phyloP scores from a whole-genome alignment of 1,284 basidiomycete genomes.

The Irpex sp. region DNA sequence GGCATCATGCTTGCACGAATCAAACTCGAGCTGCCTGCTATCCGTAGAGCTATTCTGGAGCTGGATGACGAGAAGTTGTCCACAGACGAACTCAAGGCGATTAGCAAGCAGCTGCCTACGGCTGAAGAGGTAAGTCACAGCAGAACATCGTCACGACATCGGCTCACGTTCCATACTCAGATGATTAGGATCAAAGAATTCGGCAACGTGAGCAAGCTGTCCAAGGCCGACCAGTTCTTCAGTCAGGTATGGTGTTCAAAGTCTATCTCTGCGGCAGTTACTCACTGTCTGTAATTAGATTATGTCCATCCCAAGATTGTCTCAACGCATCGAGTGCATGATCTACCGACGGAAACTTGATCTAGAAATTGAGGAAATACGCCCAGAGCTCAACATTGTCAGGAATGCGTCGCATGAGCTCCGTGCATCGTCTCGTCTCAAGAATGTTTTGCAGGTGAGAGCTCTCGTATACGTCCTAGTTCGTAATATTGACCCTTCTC shows the following conservation, averaged over 20 bases:
- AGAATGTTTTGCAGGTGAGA: conserved; percentile 64
- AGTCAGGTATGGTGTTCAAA: conserved; percentile 47
- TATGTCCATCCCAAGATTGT: conserved; percentile 72
- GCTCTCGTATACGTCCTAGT: conserved; percentile 1
- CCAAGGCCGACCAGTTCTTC: conserved; percentile 86
- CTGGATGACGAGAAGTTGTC: conserved; percentile 64
- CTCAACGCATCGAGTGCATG: conserved; percentile 77
- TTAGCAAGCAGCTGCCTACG: conserved; percentile 74
- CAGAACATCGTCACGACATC: not conserved
- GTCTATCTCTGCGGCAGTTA: not conserved
- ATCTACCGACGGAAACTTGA: conserved; percentile 80
- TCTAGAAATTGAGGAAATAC: conserved; percentile 79
- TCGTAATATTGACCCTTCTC: conserved; percentile 2
- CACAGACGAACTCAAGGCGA: conserved; percentile 69
- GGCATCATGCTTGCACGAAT: conserved; percentile 82
- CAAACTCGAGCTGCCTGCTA: conserved; percentile 59
- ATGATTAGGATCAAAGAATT: conserved; percentile 63
- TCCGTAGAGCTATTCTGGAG: conserved; percentile 65
- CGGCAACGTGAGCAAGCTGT: conserved; percentile 64
- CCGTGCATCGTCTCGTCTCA: conserved; percentile 67
- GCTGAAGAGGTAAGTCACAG: conserved; percentile 60
- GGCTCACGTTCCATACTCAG: conserved; percentile 29
- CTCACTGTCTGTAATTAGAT: conserved; percentile 45
- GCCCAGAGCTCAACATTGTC: conserved; percentile 79
- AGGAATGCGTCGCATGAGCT: conserved; percentile 74